Percentiles rank a stretch among this genome's conserved stretches.
Conservation (phyloP, 2,329 filamentous ascomycete species). For the Epichloe sibirici region DNA sequence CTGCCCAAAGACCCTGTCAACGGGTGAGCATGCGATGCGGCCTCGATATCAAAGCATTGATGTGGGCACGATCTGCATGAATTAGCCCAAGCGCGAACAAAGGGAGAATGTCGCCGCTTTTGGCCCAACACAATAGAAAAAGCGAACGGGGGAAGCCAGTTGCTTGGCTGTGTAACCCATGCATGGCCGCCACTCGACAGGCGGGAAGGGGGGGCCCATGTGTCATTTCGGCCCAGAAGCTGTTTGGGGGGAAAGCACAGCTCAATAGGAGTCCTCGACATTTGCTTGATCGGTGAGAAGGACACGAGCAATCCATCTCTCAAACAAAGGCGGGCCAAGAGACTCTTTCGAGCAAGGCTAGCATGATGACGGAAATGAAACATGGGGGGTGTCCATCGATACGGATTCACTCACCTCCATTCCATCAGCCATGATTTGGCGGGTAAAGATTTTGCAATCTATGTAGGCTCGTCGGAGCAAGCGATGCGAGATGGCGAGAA, state of each 20-base stretch:
- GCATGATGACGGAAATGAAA: neutral
- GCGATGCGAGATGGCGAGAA: neutral
- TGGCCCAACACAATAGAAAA: neutral
- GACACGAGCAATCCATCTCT: neutral
- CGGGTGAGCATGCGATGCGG: neutral
- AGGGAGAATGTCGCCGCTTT: neutral
- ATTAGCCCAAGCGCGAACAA: neutral
- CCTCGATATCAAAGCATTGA: neutral
- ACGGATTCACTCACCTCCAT: conserved; percentile 8
- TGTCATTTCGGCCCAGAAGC: neutral
- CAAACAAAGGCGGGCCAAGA: neutral
- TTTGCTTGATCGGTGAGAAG: neutral
- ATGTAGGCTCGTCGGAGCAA: neutral
- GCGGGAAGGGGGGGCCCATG: neutral
- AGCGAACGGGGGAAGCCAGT: neutral
- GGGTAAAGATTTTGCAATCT: neutral
- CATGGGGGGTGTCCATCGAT: neutral
- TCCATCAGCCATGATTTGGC: neutral
- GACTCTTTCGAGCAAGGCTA: neutral
- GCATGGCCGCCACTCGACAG: conserved; percentile 5
- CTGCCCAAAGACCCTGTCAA: neutral
- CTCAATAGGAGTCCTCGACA: neutral
- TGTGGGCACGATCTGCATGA: neutral
- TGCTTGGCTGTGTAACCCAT: conserved; percentile 5
- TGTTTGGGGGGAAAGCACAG: neutral